Percentiles rank a stretch among this genome's conserved stretches.
Conservation (phyloP, 2,329 filamentous ascomycete genomes). For the Fusarium redolens region DNA sequence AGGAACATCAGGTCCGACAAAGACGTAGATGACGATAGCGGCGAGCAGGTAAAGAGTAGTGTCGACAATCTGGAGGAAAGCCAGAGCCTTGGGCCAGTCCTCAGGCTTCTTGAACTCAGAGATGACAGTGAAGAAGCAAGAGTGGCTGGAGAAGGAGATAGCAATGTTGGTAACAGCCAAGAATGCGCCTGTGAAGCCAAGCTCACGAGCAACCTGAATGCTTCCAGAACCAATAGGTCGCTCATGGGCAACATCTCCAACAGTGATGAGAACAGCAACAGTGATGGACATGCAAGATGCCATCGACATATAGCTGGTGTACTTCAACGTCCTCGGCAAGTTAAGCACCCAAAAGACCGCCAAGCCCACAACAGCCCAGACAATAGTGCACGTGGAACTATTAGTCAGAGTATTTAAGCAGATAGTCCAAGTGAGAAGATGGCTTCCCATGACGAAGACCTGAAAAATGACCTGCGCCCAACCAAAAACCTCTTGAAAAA, state of each 20-base stretch:
- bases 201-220: constrained; percentile 50
- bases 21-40: constrained; percentile 75
- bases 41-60: constrained; percentile 72
- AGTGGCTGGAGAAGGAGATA: constrained; percentile 72
- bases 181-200: constrained; percentile 65
- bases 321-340: constrained; percentile 70
- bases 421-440: constrained; percentile 75
- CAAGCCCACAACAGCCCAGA: constrained; percentile 71
- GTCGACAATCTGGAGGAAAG: constrained; percentile 69
- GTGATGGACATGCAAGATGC: constrained; percentile 72
- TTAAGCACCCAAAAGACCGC: constrained; percentile 68
- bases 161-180: constrained; percentile 72
- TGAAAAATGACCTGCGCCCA: constrained; percentile 70
- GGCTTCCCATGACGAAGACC: constrained; percentile 75
- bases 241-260: constrained; percentile 68
- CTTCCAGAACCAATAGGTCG: constrained; percentile 51
- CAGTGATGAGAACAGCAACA: constrained; percentile 70
- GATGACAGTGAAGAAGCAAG: constrained; percentile 76
- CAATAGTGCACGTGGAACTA: constrained; percentile 71
- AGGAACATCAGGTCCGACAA: constrained; percentile 68
- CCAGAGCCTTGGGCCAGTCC: constrained; percentile 51
- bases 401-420: constrained; percentile 73
- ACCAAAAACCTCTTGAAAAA: constrained; percentile 70
- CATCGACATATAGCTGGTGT: constrained; percentile 71
- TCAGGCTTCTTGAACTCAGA: constrained; percentile 70